These are phyloP conservation scores for Asterophora lycoperdoides DNA, from an alignment of 768 basidiomycete genomes.

Conservation along the genomic window DNA sequence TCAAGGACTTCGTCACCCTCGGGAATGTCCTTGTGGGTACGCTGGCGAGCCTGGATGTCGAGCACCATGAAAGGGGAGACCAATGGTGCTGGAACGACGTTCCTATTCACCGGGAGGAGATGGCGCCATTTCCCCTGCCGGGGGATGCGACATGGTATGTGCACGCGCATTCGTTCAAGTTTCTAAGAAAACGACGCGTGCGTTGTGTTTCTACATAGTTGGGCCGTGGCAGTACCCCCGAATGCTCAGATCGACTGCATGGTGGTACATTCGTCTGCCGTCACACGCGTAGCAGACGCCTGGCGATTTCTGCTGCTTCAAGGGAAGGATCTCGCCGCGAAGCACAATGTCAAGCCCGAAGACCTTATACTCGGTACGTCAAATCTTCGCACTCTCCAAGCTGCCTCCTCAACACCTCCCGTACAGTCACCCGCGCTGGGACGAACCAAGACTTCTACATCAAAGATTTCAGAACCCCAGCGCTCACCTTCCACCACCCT, in stretches of 20 bases:
- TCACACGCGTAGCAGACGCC: slow-evolving; percentile 28
- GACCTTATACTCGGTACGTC: slow-evolving; percentile 39
- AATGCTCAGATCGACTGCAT: slow-evolving; percentile 34
- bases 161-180: too few relatives aligned
- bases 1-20: slow-evolving; percentile 35
- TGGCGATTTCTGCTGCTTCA: slow-evolving; percentile 35
- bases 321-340: slow-evolving; percentile 27
- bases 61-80: slow-evolving; percentile 22
- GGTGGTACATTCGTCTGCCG: slow-evolving; percentile 27
- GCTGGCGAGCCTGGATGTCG: slow-evolving; percentile 18
- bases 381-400: neutral
- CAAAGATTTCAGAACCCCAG: slow-evolving; percentile 25
- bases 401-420: too few relatives aligned
- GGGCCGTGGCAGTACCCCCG: slow-evolving; percentile 40
- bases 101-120: slow-evolving; percentile 22
- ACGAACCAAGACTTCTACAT: slow-evolving; percentile 38
- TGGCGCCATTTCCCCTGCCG: slow-evolving; percentile 34
- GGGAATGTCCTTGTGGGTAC: slow-evolving; percentile 35
- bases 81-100: slow-evolving; percentile 37
- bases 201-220: slow-evolving; percentile 26
- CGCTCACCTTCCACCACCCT: slow-evolving; percentile 11
- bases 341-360: slow-evolving; percentile 34
- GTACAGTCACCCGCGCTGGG: slow-evolving; percentile 37
- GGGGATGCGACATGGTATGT: slow-evolving; percentile 29
- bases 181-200: too few relatives aligned